Percentiles rank a stretch among this genome's conserved stretches.
phyloP scores from a whole-genome alignment of 768 basidiomycete species.

The Mycena olivaceomarginata region DNA sequence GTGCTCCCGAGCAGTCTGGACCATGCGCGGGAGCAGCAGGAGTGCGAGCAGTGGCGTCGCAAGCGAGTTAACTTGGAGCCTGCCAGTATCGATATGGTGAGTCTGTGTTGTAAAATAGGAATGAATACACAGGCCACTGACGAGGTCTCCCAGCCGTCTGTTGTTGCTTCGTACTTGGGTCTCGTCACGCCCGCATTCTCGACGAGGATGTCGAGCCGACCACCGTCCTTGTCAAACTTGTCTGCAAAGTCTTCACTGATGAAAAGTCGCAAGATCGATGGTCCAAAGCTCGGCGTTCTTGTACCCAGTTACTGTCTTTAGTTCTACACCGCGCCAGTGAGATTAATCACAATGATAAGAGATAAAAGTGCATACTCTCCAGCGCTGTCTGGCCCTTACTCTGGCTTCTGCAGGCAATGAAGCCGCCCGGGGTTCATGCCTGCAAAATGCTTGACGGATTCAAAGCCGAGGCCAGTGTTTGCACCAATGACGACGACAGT shows the following conservation, averaged over 20 bases:
- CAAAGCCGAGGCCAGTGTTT: conserved; percentile 44
- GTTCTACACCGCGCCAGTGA: conserved; percentile 1
- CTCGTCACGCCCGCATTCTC: conserved; percentile 50
- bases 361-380: conserved; percentile 8
- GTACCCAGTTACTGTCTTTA: conserved; percentile 41
- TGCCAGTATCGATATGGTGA: conserved; percentile 18
- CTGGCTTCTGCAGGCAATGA: conserved; percentile 54
- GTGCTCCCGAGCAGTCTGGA: conserved; percentile 42
- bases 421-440: conserved; percentile 53
- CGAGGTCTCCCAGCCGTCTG: conserved; percentile 56
- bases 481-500: conserved; percentile 44
- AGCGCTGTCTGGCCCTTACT: conserved; percentile 25
- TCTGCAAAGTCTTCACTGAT: conserved; percentile 56
- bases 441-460: conserved; percentile 53
- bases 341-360: neutral
- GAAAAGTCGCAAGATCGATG: conserved; percentile 57
- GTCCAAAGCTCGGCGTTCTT: conserved; percentile 50
- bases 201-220: conserved; percentile 53
- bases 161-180: conserved; percentile 44
- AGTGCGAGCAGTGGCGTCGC: conserved; percentile 51
- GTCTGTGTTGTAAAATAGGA: neutral
- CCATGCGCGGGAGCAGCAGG: conserved; percentile 54
- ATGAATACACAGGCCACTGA: neutral
- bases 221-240: conserved; percentile 47
- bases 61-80: conserved; percentile 58